Conservation (phyloP, 2,329 filamentous ascomycete genomes). For the Alternaria arbusti region DNA sequence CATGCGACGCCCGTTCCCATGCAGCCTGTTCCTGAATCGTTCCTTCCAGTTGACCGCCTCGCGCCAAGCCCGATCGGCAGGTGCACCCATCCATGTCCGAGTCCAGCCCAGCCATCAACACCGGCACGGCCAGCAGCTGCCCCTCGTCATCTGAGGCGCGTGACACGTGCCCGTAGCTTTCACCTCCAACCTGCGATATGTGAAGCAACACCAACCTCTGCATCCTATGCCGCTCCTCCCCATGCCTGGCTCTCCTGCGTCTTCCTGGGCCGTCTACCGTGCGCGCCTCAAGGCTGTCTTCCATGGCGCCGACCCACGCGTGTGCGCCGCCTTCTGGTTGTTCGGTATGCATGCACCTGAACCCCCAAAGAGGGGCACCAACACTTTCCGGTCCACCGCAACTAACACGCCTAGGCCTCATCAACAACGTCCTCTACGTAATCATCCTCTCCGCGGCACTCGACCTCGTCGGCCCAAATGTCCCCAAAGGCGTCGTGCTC, state of each 20-base stretch:
- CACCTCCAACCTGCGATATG: conserved; percentile 1
- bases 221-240: conserved; percentile 53
- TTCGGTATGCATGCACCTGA: conserved; percentile 67
- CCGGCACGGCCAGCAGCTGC: not conserved
- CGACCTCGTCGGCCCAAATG: conserved; percentile 84
- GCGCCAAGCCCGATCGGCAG: conserved; percentile 12
- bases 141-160: conserved; percentile 1
- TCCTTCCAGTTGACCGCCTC: conserved; percentile 4
- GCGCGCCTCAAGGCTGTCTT: conserved; percentile 70
- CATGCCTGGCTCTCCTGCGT: conserved; percentile 63
- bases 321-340: conserved; percentile 87
- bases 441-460: conserved; percentile 95
- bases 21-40: conserved; percentile 16
- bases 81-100: conserved; percentile 5
- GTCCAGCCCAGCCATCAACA: not conserved
- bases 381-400: not conserved
- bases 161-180: not conserved
- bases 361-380: not conserved
- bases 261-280: conserved; percentile 77
- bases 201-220: conserved; percentile 2
- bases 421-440: conserved; percentile 98
- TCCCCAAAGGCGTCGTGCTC: conserved; percentile 91
- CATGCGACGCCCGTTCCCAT: conserved; percentile 10
- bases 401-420: conserved; percentile 65
- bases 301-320: conserved; percentile 70